phyloP scores from a whole-genome alignment of 805 yeast species.

The Saccharomycopsis fodiens region DNA sequence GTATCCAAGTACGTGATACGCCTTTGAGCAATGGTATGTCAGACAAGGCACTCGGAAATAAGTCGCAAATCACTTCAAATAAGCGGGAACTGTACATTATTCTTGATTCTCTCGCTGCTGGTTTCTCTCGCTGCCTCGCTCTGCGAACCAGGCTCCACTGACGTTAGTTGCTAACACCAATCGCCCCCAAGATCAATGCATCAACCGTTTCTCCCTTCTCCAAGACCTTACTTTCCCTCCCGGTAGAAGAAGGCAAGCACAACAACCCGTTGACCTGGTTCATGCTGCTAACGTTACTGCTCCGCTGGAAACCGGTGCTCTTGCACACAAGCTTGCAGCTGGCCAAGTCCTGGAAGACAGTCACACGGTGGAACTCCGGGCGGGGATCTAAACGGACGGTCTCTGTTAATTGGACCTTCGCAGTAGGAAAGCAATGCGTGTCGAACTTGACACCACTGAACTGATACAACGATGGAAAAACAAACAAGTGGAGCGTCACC shows the following conservation, averaged over 20 bases:
- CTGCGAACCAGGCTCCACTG: too few relatives aligned
- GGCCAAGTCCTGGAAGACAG: conserved; percentile 24
- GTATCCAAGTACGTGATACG: too few relatives aligned
- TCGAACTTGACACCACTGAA: conserved; percentile 28
- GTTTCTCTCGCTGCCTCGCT: not conserved
- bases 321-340: conserved; percentile 29
- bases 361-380: conserved; percentile 45
- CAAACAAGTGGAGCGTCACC: conserved; percentile 42
- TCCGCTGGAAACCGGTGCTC: conserved; percentile 44
- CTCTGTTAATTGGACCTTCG: conserved; percentile 30
- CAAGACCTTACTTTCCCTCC: conserved; percentile 11
- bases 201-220: conserved; percentile 23
- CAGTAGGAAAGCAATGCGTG: conserved; percentile 22
- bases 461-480: conserved; percentile 35
- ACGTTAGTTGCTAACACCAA: not conserved
- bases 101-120: not conserved
- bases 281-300: conserved; percentile 41
- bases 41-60: too few relatives aligned
- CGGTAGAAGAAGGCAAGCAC: conserved; percentile 33
- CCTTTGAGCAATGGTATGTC: too few relatives aligned
- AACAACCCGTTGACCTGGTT: conserved; percentile 40
- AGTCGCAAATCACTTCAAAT: too few relatives aligned
- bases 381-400: conserved; percentile 37
- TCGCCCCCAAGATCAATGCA: conserved; percentile 27
- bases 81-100: not conserved